These are phyloP conservation scores for Pseudoneurospora amorphoporcata DNA, from an alignment of 495 filamentous ascomycete species.

Conservation along the genomic window DNA sequence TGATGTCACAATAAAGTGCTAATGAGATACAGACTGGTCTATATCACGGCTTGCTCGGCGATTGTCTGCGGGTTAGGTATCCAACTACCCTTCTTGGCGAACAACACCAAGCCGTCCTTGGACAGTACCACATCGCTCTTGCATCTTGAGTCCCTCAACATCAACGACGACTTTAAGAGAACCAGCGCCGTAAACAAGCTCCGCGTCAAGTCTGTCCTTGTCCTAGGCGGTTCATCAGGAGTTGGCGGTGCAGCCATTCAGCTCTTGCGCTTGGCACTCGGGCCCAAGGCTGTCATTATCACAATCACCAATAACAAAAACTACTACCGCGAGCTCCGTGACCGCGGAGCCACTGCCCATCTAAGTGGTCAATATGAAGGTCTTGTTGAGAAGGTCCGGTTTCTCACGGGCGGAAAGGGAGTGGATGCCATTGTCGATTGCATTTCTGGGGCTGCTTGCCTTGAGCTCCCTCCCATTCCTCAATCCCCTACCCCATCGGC, in stretches of 20 bases:
- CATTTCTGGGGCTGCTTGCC: conserved; percentile 7
- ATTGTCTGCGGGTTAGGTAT: conserved; percentile 19
- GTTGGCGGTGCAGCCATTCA: conserved; percentile 32
- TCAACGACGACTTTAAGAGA: background rate
- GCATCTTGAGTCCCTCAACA: background rate
- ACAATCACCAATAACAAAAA: conserved; percentile 17
- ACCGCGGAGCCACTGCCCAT: conserved; percentile 13
- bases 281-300: conserved; percentile 24
- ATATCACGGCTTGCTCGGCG: conserved; percentile 26
- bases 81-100: conserved; percentile 22
- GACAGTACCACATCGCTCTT: background rate
- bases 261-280: conserved; percentile 27
- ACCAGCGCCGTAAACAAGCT: background rate
- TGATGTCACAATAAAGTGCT: background rate
- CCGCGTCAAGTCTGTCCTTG: conserved; percentile 22
- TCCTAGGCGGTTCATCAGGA: conserved; percentile 34
- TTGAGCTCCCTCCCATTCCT: background rate
- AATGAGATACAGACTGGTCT: conserved; percentile 23
- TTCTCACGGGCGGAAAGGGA: conserved; percentile 13
- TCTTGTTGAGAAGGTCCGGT: background rate
- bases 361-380: conserved; percentile 14
- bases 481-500: background rate
- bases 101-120: conserved; percentile 1
- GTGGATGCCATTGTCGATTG: conserved; percentile 35
- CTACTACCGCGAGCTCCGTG: conserved; percentile 14